These are phyloP conservation scores for Cyanidium caldarium DNA, from an alignment of 23 red algal species.

Conservation along the genomic window DNA sequence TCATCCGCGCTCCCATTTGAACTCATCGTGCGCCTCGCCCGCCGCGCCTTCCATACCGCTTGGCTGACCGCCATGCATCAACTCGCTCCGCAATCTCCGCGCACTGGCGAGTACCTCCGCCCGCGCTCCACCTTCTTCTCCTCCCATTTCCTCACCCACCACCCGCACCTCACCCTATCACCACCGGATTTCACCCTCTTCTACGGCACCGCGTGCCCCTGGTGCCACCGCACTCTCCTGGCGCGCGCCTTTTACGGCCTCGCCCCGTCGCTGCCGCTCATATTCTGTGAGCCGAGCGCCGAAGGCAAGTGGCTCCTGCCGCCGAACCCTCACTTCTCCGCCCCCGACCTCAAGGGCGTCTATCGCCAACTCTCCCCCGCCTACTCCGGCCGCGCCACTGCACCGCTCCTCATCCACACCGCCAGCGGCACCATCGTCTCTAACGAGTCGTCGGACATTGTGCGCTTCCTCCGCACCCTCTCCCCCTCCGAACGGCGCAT, in stretches of 20 bases:
- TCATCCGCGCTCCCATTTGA: constrained; percentile 23
- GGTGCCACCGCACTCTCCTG: constrained; percentile 74
- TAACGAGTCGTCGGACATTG: constrained; percentile 68
- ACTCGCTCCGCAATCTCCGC: constrained; percentile 42
- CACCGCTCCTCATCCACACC: constrained; percentile 44
- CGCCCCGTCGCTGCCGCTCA: not conserved
- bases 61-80: constrained; percentile 54
- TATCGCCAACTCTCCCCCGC: constrained; percentile 20
- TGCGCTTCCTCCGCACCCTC: constrained; percentile 23
- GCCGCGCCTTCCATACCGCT: constrained; percentile 9
- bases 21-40: constrained; percentile 36
- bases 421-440: constrained; percentile 23
- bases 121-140: constrained; percentile 3
- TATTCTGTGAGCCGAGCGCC: constrained; percentile 7
- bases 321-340: not conserved
- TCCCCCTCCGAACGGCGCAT: not conserved
- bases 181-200: constrained; percentile 28
- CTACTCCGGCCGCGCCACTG: constrained; percentile 52
- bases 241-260: constrained; percentile 30
- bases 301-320: constrained; percentile 51
- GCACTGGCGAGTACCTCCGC: constrained; percentile 38
- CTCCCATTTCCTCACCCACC: not conserved
- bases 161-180: not conserved
- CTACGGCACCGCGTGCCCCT: constrained; percentile 45
- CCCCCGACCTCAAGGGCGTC: constrained; percentile 5